Evolutionary conservation across 1,284 basidiomycete genomes (phyloP), one percentile per base, ranked within the genome.

Genomic region (Singerocomus inundabilis): DNA sequence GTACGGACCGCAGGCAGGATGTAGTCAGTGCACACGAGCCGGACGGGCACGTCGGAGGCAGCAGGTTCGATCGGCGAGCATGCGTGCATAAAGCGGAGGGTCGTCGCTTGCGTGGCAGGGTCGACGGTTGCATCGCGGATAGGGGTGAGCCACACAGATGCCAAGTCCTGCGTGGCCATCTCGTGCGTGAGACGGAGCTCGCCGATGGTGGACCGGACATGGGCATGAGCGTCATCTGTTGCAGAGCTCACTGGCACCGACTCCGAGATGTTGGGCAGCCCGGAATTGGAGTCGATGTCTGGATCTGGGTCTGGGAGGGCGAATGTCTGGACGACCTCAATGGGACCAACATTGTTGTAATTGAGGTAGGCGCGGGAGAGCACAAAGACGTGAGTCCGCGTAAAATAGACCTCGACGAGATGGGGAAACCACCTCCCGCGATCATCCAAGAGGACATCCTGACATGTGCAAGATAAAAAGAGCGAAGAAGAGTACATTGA

Each of bases 171-270:
- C 12, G 46, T 35, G 40, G 44, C 37, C 5, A 29, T 21, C 35
- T 63, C 56, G 11, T 63, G 58, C 5, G 48, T 62, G 21, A 59
- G 54, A n/a, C 61, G 59, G 35, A 60, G 57, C 25, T 62, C 54
- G 21, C 6, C 5, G 29, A 61, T 46, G 26, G 25, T n/a, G 0
- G 46, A 29, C 13, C 9, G 29, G 7, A 25, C 3, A 16, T 15
- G n/a, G n/a, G n/a, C n/a, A n/a, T n/a, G n/a, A n/a, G n/a, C n/a
- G n/a, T n/a, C n/a, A n/a, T n/a, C n/a, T n/a, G n/a, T n/a, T n/a
- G n/a, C n/a, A n/a, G n/a, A n/a, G n/a, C n/a, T n/a, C n/a, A n/a
- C n/a, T n/a, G n/a, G n/a, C n/a, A 16, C 21, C 16, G 35, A 18
- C 11, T 53, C 31, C 28, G 6, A 35, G 16, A 25, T 32, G 29